Evolutionary conservation across 2,329 filamentous ascomycete genomes (phyloP).

Genomic region (Didymella exigua): DNA sequence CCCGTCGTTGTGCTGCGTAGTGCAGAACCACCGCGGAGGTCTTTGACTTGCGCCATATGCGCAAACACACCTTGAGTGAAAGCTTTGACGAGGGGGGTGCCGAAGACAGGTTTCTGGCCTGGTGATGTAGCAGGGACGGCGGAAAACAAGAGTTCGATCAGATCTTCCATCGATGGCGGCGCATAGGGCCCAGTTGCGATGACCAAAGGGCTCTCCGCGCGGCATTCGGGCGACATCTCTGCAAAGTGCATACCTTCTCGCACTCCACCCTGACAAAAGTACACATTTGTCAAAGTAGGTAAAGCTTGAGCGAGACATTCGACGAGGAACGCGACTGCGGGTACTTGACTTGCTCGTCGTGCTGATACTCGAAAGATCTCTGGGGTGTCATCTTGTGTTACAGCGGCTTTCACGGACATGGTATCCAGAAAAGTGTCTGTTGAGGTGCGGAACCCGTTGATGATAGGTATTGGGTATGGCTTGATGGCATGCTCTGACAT

Average conservation of each 20-base stretch:
- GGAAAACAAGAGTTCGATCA: conserved; percentile 59
- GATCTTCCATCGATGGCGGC: conserved; percentile 52
- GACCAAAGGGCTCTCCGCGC: conserved; percentile 70
- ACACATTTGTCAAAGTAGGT: conserved; percentile 70
- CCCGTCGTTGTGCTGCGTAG: conserved; percentile 75
- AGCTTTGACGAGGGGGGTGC: conserved; percentile 57
- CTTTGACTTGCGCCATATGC: conserved; percentile 52
- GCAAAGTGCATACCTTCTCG: conserved; percentile 82
- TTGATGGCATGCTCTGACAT: conserved; percentile 75
- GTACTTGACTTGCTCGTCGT: conserved; percentile 78
- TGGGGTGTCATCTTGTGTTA: conserved; percentile 45
- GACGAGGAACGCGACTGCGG: conserved; percentile 82
- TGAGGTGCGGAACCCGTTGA: conserved; percentile 76
- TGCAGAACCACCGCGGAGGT: conserved; percentile 64
- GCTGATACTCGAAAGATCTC: conserved; percentile 75
- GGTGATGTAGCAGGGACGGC: conserved; percentile 44
- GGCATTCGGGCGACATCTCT: conserved; percentile 64
- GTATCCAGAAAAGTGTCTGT: conserved; percentile 66
- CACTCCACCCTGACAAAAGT: conserved; percentile 87
- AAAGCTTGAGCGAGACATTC: conserved; percentile 72
- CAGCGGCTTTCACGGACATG: conserved; percentile 51
- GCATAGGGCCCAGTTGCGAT: conserved; percentile 64
- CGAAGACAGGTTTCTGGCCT: conserved; percentile 49
- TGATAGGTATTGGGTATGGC: conserved; percentile 82
- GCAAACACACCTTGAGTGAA: conserved; percentile 65